Conservation (phyloP, 257 asterid species). For the Solanum virginianum region DNA sequence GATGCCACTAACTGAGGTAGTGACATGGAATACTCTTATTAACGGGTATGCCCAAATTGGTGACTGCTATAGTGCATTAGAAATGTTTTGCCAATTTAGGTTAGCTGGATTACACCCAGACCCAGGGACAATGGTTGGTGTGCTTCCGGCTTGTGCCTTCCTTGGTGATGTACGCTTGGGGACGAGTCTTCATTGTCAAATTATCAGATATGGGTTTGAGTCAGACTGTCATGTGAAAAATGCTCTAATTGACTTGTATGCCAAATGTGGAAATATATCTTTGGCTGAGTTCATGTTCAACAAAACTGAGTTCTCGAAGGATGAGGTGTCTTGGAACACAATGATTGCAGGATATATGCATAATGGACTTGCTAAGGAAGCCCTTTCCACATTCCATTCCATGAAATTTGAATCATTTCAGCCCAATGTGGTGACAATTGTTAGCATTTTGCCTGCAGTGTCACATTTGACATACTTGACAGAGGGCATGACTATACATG, state of each 20-base stretch:
- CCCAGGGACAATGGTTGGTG: conserved; percentile 26
- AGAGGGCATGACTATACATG: not conserved
- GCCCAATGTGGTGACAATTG: conserved; percentile 1
- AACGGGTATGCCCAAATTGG: conserved; percentile 26
- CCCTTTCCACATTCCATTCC: conserved; percentile 4
- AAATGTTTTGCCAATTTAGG: conserved; percentile 10
- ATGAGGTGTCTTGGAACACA: conserved; percentile 29
- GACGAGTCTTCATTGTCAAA: conserved; percentile 14
- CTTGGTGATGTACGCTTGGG: conserved; percentile 16
- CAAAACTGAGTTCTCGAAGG: conserved; percentile 9
- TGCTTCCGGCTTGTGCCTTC: conserved; percentile 27
- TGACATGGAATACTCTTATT: conserved; percentile 33
- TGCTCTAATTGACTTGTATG: conserved; percentile 28
- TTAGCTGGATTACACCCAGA: conserved; percentile 20
- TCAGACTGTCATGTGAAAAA: conserved; percentile 22
- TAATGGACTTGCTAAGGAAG: conserved; percentile 16
- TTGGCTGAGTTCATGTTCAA: conserved; percentile 20
- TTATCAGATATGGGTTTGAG: conserved; percentile 18
- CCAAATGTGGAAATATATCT: conserved; percentile 22
- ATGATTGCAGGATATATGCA: conserved; percentile 28
- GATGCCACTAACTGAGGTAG: conserved; percentile 20
- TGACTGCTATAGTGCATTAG: conserved; percentile 9
- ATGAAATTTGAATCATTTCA: not conserved
- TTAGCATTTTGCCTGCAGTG: not conserved
- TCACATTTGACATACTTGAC: not conserved